Base-by-base conservation (phyloP, 495 filamentous ascomycete species). In the Penicillium roqueforti region DNA sequence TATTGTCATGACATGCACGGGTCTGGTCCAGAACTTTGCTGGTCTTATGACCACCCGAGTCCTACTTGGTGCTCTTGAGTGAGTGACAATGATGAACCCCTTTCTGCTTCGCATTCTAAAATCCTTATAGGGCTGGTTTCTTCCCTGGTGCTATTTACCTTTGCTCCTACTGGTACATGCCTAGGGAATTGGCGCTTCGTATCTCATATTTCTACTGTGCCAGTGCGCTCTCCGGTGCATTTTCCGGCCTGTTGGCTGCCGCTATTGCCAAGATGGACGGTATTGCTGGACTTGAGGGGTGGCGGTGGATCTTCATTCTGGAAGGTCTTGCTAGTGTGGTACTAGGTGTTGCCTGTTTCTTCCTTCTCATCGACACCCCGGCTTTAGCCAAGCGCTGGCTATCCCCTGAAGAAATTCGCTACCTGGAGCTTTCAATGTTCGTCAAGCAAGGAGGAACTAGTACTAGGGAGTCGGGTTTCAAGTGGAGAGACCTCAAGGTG, bases 301-400 rank as follows among this genome's bases (percentile, higher is more conserved):
- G 87, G 87, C 75, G 82, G 11, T 89, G 87, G 87, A 88, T 90
- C 40, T 85, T 86, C 61, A 80, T 86, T 23, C 72, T 86, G 2
- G 84, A 86, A 44, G 78, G 84, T 18, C 71, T 76, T 10, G 77
- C 78, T 6, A 82, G 65, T 7, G 70, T 88, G 2, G 11, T 83
- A 4, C 71, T 87, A 1, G 85, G 83, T 8, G 46, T 79, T 10
- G 19, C 70, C 2, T 77, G 80, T 19, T 88, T 80, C 69, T 86
- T 83, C 34, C 22, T 63, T 1, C 55, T 70, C 4, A 65, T 68
- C 9, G 65, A 70, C 31, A 56, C 67, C 0, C 67, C 67, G 0
- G 13, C 13, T 0, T 20, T 60, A 1, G 65, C 67, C 1, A 32
- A 7, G 8, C 48, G 47, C 4, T 70, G 65, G 67, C 19, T 70